Base-by-base conservation (phyloP, 257 asterid genomes). In the Gardenia jasminoides region DNA sequence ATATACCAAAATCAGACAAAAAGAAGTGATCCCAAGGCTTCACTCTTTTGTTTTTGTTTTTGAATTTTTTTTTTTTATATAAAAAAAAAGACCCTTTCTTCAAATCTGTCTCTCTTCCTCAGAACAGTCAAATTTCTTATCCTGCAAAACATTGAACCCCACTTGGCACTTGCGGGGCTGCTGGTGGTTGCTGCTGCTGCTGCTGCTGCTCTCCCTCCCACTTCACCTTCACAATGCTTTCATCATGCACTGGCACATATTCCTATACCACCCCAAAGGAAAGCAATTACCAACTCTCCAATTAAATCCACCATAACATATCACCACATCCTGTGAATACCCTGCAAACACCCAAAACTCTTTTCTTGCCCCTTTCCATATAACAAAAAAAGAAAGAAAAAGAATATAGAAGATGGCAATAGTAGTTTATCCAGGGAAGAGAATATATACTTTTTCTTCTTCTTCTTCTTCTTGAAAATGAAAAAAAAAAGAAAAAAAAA, bases 241-340 rank as follows among this genome's bases (percentile, higher is more conserved):
- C 94, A 80, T 89, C 94, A 44, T 86, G 78, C 46, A 82, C 92
- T 2, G 91, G 81, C 80, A 81, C 90, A 59, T 88, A 90, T 17
- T 86, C 90, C 97, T 91, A 61, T 20, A 39, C 2, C 12, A 65
- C 26, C 30, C 13, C 31, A 28, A 64, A 28, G 13, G 6, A 75
- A 10, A 33, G 44, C n/a, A 30, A 36, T 36, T 36, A 72, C 6
- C 11, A 44, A 7, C 56, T 50, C 4, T 50, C n/a, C n/a, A 48
- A 50, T 16, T 16, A 52, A 52, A 16, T 52, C 59, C 59, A 52
- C 19, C 59, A 52, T 2, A 16, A 36, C 41, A 36, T 36, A 5
- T 5, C 41, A 36, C 2, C 3, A 4, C 41, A 36, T 36, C 41
- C 41, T 36, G 41, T 5, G 4, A 36, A 36, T 36, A 3, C 4